These are phyloP conservation scores for Pleurotus tuber-regium DNA, from an alignment of 768 basidiomycete genomes.

Conservation along the genomic window DNA sequence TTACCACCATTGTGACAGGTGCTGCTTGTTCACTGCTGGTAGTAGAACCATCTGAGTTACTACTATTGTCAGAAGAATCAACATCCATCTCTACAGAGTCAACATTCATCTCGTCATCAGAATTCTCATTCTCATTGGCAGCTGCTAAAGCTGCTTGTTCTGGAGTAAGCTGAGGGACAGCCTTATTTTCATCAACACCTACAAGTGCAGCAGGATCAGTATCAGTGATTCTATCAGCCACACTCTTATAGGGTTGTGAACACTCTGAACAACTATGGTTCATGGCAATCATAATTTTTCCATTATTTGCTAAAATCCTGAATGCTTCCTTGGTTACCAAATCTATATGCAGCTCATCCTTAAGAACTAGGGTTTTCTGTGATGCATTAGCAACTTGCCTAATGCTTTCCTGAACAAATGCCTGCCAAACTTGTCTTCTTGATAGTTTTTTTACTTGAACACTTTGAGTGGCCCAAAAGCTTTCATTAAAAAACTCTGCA, in stretches of 20 bases:
- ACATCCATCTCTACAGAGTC: background rate
- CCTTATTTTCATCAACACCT: constrained; percentile 14
- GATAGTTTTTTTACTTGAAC: background rate
- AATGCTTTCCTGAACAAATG: constrained; percentile 20
- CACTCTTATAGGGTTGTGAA: constrained; percentile 12
- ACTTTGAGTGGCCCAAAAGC: constrained; percentile 2
- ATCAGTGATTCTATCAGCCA: constrained; percentile 8
- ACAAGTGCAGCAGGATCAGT: constrained; percentile 13
- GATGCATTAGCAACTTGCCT: constrained; percentile 7
- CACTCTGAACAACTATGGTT: constrained; percentile 14
- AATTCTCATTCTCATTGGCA: too few species aligned
- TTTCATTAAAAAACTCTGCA: constrained; percentile 13
- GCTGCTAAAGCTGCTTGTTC: background rate
- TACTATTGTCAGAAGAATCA: too few species aligned
- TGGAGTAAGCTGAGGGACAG: constrained; percentile 2
- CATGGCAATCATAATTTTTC: constrained; percentile 12
- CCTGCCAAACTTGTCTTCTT: constrained; percentile 15
- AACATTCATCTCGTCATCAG: too few species aligned
- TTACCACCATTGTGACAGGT: constrained; percentile 10
- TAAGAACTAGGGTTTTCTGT: constrained; percentile 2
- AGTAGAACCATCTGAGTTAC: too few species aligned
- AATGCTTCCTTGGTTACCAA: constrained; percentile 14
- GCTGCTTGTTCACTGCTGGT: background rate
- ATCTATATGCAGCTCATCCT: constrained; percentile 9
- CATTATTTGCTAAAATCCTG: constrained; percentile 9